A percentile compares a stretch with the other conserved stretches of the same genome.
These are phyloP conservation scores for Colletotrichum camelliae DNA, from an alignment of 2,329 filamentous ascomycete genomes.

Conservation along the genomic window DNA sequence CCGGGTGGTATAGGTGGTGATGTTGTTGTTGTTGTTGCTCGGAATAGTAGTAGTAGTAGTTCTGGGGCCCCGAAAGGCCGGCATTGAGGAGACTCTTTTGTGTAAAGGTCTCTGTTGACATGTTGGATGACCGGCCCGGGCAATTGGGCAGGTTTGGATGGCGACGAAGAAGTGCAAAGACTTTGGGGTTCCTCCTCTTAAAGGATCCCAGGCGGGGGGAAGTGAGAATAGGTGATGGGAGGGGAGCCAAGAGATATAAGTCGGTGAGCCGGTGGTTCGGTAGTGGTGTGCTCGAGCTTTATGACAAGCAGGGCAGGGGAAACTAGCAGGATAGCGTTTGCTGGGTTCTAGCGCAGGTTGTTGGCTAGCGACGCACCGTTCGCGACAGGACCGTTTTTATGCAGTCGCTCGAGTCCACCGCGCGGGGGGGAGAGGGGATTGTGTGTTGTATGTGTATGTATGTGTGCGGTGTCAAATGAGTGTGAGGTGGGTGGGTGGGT, in stretches of 20 bases:
- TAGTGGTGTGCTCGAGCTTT: conserved; percentile 20
- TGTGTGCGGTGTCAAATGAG: background rate
- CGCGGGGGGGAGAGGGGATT: background rate
- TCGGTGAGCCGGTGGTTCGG: conserved; percentile 3
- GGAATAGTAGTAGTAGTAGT: conserved; percentile 13
- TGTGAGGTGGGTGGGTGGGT: background rate
- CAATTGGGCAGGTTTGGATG: background rate
- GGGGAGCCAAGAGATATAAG: conserved; percentile 20
- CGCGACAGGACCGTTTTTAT: conserved; percentile 20
- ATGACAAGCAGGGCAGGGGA: conserved; percentile 15
- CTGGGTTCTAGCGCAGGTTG: conserved; percentile 9
- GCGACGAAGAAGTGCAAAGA: background rate
- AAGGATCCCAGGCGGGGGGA: background rate
- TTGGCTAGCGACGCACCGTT: conserved; percentile 19
- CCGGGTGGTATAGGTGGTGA: conserved; percentile 12
- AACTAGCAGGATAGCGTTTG: conserved; percentile 6
- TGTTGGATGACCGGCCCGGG: background rate
- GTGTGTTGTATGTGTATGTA: background rate
- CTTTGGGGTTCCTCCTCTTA: background rate
- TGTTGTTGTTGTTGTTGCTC: conserved; percentile 3
- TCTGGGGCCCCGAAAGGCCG: conserved; percentile 19
- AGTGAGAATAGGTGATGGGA: background rate
- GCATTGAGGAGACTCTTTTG: conserved; percentile 16
- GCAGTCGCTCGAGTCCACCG: background rate
- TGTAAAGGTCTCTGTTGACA: conserved; percentile 20